Evolutionary conservation across 116 monocot species (phyloP), one percentile per base, ranked within the genome.

Genomic region (Zostera marina): DNA sequence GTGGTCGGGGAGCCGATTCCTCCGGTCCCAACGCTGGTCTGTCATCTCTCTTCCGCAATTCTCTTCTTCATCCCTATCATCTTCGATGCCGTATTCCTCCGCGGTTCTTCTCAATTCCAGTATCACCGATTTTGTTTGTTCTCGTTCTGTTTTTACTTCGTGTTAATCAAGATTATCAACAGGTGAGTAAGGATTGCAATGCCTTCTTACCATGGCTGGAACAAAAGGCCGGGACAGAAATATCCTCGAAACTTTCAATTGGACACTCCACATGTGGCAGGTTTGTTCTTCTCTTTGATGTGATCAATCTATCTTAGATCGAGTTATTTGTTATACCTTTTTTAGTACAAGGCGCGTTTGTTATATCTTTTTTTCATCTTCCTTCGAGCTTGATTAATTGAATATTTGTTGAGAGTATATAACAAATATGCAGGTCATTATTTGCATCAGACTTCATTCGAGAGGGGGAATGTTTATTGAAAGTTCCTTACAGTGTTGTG

Each of bases 401-500:
- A 49, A 20, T 32, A 3, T 32, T 32, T 2, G 32, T 32, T 32
- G 32, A 32, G 1, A 32, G 32, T 32, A 32, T 32, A 32, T 32
- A 49, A 20, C 15, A 20, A 8, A 6, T 49, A 10, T 74, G 69
- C 72, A 91, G 91, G 57, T 81, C 81, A 41, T 54, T 91, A 43
- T 77, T 78, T 73, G 81, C 91, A 61, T 79, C 74, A 23, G 66
- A 73, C 64, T 45, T 64, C 43, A 77, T 91, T 52, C 53, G 65
- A 63, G 70, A 63, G 56, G 85, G 91, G 45, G 85, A 91, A 41
- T 81, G 81, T 63, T 70, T 92, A 8, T 60, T 92, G 75, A 78
- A 77, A 61, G 74, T 92, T 75, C 92, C 92, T 20, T 85, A 75
- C 53, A 68, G n/a, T 62, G 80, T 58, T 72, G 91, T 91, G 76